Base-by-base conservation (phyloP, 169 alveolate species). In the Theileria equi region DNA sequence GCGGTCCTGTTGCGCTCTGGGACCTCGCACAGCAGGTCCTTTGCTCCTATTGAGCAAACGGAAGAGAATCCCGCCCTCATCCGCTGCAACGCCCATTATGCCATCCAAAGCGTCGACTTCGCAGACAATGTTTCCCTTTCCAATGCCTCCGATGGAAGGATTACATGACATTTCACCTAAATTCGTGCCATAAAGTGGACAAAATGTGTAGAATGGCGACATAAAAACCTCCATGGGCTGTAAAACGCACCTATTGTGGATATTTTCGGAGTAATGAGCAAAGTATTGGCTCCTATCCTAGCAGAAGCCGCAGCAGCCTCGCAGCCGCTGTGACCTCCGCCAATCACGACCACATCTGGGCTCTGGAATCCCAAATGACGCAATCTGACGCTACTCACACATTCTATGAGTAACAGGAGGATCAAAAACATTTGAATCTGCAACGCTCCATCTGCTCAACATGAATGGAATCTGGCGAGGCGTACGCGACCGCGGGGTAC, bases 21-120 rank as follows among this genome's bases (percentile, higher is more conserved):
- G 95, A 3, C 97, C 97, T 69, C 94, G 80, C 0, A 92, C 97
- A 0, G 98, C 98, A 4, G 94, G 90, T 0, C 98, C 98, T 40
- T 90, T 89, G 10, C 89, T 73, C 25, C 64, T n/a, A 70, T 94
- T 94, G 31, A 94, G 83, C 41, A 93, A 90, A 61, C 92, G 87
- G 80, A 86, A 93, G 64, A 91, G 89, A 17, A 92, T 88, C 0
- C 94, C 97, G 23, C 93, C 82, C 28, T 65, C 66, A 77, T 94
- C 98, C 5, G 95, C 94, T 19, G 84, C 87, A 43, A 73, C 72
- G 0, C 94, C 96, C 81, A 94, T 91, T 16, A 90, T 64, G 25
- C 98, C 98, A 41, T 94, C 97, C 53, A 92, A 26, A 1, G 98
- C 98, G 67, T 94, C 98, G 6, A 93, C 86, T 79, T 94, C 98